phyloP scores from a whole-genome alignment of 768 basidiomycete species.

The Tylopilus sp. region DNA sequence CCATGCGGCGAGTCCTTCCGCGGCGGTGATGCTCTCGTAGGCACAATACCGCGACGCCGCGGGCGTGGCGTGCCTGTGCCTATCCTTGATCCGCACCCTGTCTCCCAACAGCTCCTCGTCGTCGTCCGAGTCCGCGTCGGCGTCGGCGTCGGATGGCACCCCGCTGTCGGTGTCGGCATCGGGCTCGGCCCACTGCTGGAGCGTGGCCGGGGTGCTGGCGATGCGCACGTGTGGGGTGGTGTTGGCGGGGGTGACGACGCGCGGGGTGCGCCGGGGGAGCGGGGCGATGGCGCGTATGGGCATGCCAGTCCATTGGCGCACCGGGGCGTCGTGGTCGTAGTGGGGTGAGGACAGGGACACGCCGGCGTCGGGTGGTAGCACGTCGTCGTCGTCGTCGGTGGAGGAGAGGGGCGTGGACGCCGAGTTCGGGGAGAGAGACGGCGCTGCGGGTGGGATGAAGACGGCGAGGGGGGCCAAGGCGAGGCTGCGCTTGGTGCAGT shows the following conservation, averaged over 20 bases:
- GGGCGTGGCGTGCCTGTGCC: not conserved
- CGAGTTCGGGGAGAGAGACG: not conserved
- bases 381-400: constrained; percentile 1
- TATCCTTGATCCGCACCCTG: not conserved
- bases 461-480: not conserved
- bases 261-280: constrained; percentile 14
- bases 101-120: not conserved
- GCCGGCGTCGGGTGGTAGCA: not conserved
- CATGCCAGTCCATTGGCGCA: constrained; percentile 15
- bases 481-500: constrained; percentile 2
- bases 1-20: constrained; percentile 19
- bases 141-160: not conserved
- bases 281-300: constrained; percentile 25
- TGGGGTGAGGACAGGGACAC: not conserved
- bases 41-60: constrained; percentile 3
- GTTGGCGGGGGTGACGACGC: not conserved
- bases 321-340: too few relatives aligned
- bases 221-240: too few relatives aligned
- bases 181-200: not conserved
- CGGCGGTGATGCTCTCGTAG: constrained; percentile 29
- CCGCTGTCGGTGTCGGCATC: not conserved
- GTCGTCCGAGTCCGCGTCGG: not conserved
- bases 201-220: not conserved
- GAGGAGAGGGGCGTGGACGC: not conserved
- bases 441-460: not conserved